These are phyloP conservation scores for Durusdinium trenchii DNA, from an alignment of 73 alveolate genomes.

Conservation along the genomic window DNA sequence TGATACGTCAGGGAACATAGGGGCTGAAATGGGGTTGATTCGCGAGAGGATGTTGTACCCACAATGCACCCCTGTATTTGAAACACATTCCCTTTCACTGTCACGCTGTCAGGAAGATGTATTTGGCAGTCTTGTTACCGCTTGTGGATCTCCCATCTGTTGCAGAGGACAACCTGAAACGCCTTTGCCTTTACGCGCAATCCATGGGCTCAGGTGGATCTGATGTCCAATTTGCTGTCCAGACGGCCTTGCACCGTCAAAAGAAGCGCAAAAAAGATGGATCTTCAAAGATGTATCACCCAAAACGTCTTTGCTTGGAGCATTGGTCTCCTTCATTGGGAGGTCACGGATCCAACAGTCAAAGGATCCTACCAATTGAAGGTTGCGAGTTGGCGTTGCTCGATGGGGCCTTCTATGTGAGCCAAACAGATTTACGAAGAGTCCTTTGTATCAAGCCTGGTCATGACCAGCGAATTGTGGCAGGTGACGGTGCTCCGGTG, in stretches of 20 bases:
- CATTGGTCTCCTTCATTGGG: slow-evolving; percentile 32
- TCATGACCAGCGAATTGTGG: background rate
- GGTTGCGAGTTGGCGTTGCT: background rate
- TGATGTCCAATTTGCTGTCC: background rate
- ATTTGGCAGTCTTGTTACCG: background rate
- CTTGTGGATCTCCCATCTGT: slow-evolving; percentile 4
- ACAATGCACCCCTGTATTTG: no score
- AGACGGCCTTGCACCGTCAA: background rate
- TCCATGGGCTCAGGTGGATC: background rate
- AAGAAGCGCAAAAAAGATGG: background rate
- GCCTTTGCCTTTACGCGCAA: background rate
- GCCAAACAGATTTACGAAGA: no score
- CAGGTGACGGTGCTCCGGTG: slow-evolving; percentile 2
- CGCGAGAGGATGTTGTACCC: no score
- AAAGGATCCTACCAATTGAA: background rate
- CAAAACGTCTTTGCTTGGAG: background rate
- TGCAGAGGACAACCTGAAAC: background rate
- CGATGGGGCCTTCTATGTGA: background rate
- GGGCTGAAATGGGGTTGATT: no score
- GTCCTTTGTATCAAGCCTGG: background rate
- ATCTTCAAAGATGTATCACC: background rate
- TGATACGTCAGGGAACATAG: no score
- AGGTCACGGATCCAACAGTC: background rate
- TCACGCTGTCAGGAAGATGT: no score
- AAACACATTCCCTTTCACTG: no score